Conservation (phyloP, 2,329 filamentous ascomycete genomes). For the Lojkania enalia region DNA sequence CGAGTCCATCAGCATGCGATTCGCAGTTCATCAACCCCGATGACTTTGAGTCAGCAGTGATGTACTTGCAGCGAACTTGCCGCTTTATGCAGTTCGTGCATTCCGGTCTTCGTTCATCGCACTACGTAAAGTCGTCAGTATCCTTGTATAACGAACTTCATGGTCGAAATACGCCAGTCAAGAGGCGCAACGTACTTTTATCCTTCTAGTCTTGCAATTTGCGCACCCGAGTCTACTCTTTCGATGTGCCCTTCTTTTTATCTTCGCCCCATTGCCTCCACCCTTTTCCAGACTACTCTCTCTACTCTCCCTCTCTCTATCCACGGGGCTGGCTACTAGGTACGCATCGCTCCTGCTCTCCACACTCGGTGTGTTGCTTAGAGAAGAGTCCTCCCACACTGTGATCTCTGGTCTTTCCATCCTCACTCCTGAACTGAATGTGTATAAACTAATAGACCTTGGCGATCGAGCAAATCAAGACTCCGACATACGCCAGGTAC, state of each 20-base stretch:
- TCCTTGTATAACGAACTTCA: too few relatives aligned
- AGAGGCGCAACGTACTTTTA: background rate
- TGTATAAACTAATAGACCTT: too few relatives aligned
- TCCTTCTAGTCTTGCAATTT: background rate
- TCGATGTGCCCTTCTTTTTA: background rate
- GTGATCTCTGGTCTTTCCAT: background rate
- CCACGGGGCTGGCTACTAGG: background rate
- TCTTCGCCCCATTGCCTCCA: background rate
- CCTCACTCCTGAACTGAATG: too few relatives aligned
- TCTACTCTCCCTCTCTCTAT: background rate
- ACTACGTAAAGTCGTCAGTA: constrained; percentile 18
- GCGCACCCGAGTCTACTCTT: background rate
- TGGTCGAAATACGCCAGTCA: too few relatives aligned
- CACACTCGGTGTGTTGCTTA: background rate
- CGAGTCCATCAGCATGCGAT: too few relatives aligned
- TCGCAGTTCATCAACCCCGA: too few relatives aligned
- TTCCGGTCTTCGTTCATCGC: constrained; percentile 32
- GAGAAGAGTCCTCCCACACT: background rate
- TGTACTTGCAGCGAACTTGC: constrained; percentile 28
- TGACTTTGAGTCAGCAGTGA: too few relatives aligned
- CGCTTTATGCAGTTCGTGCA: constrained; percentile 30
- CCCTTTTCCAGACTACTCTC: background rate
- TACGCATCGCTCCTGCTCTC: background rate
- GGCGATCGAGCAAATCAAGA: too few relatives aligned
- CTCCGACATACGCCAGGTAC: background rate